phyloP scores from a whole-genome alignment of 2,329 filamentous ascomycete genomes.

The Aureobasidium mangrovei region DNA sequence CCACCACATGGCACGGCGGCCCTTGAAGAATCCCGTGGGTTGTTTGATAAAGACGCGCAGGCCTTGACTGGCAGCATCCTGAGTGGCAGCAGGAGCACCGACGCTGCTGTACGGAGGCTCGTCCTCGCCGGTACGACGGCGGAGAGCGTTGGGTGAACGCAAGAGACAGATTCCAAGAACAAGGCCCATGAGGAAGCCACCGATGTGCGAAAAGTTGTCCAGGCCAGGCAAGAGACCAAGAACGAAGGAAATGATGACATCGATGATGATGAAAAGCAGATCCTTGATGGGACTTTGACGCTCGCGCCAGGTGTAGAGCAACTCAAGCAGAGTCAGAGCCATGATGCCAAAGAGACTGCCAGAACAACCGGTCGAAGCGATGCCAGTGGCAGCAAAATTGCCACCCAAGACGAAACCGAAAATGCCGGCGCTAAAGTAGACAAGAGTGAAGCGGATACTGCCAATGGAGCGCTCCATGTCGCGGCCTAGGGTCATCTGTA shows the following conservation, averaged over 20 bases:
- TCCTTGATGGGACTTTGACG: constrained; percentile 70
- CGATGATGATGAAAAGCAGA: constrained; percentile 75
- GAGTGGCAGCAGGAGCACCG: constrained; percentile 19
- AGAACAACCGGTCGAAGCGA: constrained; percentile 77
- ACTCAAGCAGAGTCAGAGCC: constrained; percentile 76
- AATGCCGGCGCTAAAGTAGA: constrained; percentile 86
- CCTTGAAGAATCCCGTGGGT: constrained; percentile 73
- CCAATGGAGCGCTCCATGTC: constrained; percentile 93
- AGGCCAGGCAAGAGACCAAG: constrained; percentile 83
- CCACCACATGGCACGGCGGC: constrained; percentile 92
- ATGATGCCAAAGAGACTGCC: constrained; percentile 88
- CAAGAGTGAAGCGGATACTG: constrained; percentile 74
- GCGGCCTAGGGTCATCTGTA: constrained; percentile 79
- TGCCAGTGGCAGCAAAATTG: constrained; percentile 76
- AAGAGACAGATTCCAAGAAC: constrained; percentile 78
- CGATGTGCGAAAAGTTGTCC: constrained; percentile 97
- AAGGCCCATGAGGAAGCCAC: constrained; percentile 87
- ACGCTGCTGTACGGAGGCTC: constrained; percentile 60
- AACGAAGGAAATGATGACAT: constrained; percentile 83
- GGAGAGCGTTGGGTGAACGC: constrained; percentile 74
- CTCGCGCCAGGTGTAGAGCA: constrained; percentile 86
- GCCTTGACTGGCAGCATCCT: constrained; percentile 16
- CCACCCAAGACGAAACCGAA: constrained; percentile 93
- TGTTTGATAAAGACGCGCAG: constrained; percentile 39
- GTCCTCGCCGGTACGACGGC: constrained; percentile 62